Evolutionary conservation across 352 stramenopile species (phyloP), one percentile per base, ranked within the genome.

Genomic region (Pythium graminicola): DNA sequence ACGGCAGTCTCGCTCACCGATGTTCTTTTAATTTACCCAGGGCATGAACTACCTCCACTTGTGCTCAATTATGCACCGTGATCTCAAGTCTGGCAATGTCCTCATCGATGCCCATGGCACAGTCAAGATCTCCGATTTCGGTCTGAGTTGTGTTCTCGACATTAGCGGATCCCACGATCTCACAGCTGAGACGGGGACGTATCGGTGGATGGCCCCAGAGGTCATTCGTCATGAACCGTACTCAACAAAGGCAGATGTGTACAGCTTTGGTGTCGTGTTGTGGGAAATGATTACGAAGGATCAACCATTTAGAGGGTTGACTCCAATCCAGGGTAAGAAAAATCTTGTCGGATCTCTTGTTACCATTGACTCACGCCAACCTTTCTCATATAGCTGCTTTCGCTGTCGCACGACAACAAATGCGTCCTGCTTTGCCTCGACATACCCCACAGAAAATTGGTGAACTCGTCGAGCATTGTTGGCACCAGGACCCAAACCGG

Each of bases 1-100:
- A n/a, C n/a, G n/a, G n/a, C n/a, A n/a, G n/a, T n/a, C 4, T 29
- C 40, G 29, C 46, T 61, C 14, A 61, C 44, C 11, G n/a, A 50
- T 33, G 43, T 8, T 6, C 22, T 51, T 8, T 50, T 32, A 4
- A 40, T 11, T 62, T 2, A 32, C 36, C 3, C 17, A 80, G 78
- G 88, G 89, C 43, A 95, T 98, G 87, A 93, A 95, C 48, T 98
- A 98, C 64, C 81, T 96, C 53, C 92, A 98, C 55, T 66, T 96
- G 51, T 87, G 85, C 56, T 96, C 89, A 14, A 92, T 97, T 39
- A 88, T 98, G 68, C 94, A 98, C 65, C 86, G 94, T 45, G 94
- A 98, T 72, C 70, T 98, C 29, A 98, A 98, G 70, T 96, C 94
- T n/a, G 89, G 95, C 20, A 98, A 98, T 67, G 77, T 98, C 29